These are phyloP conservation scores for Aureobasidium sp. DNA, from an alignment of 2,329 filamentous ascomycete species.

Conservation along the genomic window DNA sequence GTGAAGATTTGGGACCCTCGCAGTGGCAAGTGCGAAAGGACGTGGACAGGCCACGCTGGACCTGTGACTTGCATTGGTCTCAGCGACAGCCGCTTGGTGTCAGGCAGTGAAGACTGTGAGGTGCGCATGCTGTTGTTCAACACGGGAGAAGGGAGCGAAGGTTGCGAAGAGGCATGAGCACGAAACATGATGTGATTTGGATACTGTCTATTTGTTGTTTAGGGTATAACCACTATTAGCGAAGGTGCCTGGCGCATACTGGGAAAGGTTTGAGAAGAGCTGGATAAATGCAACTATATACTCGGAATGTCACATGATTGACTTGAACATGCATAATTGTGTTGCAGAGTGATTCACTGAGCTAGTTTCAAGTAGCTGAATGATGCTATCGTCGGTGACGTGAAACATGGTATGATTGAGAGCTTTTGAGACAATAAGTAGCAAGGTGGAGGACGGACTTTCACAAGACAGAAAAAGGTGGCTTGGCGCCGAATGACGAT, in stretches of 20 bases:
- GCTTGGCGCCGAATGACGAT: constrained; percentile 1
- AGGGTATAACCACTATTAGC: constrained; percentile 1
- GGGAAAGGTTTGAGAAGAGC: neutral
- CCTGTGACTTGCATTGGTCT: constrained; percentile 90
- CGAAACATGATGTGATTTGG: neutral
- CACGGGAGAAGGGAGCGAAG: constrained; percentile 7
- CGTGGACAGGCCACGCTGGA: constrained; percentile 81
- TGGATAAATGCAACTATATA: neutral
- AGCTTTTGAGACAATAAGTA: too few relatives aligned
- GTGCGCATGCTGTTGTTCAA: constrained; percentile 56
- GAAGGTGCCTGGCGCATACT: constrained; percentile 15
- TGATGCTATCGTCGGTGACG: too few relatives aligned
- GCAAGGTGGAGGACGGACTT: too few relatives aligned
- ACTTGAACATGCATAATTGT: too few relatives aligned
- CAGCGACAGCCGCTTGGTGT: constrained; percentile 82
- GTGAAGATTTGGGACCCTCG: constrained; percentile 94
- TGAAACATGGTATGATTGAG: too few relatives aligned
- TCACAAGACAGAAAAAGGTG: neutral
- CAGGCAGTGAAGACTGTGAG: constrained; percentile 88
- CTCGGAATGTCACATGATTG: too few relatives aligned
- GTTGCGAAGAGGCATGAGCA: neutral
- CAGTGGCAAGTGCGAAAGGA: constrained; percentile 84
- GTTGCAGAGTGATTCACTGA: too few relatives aligned
- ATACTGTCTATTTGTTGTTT: neutral
- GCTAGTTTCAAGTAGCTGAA: too few relatives aligned